A percentile compares a stretch with the other conserved stretches of the same genome.
phyloP scores from a whole-genome alignment of 2,329 filamentous ascomycete species.

The Pseudogymnoascus sp. region DNA sequence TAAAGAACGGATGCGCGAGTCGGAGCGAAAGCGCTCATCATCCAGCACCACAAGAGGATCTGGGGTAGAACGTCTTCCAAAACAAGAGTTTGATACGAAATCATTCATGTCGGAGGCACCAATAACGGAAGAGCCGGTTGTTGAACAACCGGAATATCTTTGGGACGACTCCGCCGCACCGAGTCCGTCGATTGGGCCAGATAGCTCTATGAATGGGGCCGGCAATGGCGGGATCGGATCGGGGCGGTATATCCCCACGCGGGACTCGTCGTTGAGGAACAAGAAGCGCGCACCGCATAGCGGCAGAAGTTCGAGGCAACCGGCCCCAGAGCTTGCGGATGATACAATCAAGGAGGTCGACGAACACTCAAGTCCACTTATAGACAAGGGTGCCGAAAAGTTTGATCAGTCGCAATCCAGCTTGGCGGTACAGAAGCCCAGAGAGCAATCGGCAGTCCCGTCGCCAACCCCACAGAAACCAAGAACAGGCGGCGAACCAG shows the following conservation, averaged over 20 bases:
- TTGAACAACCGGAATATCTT: constrained; percentile 13
- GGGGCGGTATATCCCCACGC: constrained; percentile 48
- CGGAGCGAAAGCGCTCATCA: constrained; percentile 50
- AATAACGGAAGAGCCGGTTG: constrained; percentile 42
- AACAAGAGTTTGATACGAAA: constrained; percentile 23
- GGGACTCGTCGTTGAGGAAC: constrained; percentile 61
- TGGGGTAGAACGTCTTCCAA: constrained; percentile 18
- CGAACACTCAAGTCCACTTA: constrained; percentile 11
- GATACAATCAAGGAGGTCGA: constrained; percentile 20
- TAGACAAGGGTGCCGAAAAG: not conserved
- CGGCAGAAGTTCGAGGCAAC: constrained; percentile 29
- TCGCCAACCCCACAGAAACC: not conserved
- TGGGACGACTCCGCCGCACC: constrained; percentile 13
- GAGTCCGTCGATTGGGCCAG: constrained; percentile 9
- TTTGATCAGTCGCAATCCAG: not conserved
- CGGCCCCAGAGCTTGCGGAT: constrained; percentile 26
- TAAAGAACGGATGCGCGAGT: constrained; percentile 55
- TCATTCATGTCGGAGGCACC: constrained; percentile 28
- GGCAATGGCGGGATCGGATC: constrained; percentile 26
- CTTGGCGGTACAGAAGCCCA: not conserved
- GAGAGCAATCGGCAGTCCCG: not conserved
- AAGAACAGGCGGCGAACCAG: not conserved
- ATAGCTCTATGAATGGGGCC: constrained; percentile 13
- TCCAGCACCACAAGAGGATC: constrained; percentile 34
- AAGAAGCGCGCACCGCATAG: constrained; percentile 44